Conservation (phyloP, 1,284 basidiomycete genomes). For the Anthracocystis setariae region DNA sequence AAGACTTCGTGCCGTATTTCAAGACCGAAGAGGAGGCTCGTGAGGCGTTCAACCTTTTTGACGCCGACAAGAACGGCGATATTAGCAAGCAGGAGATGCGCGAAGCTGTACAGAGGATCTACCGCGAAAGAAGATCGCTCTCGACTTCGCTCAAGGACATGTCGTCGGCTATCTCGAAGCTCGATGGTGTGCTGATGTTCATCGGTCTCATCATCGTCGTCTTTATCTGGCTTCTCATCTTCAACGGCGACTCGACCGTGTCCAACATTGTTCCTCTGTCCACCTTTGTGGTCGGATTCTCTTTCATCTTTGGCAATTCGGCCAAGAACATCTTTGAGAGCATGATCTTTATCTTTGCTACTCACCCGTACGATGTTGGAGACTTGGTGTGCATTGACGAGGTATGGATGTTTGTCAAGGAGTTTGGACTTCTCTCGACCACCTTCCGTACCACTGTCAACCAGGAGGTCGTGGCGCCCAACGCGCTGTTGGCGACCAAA, state of each 20-base stretch:
- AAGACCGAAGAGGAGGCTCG: constrained; percentile 77
- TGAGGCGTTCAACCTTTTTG: constrained; percentile 79
- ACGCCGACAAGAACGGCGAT: constrained; percentile 84
- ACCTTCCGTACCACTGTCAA: constrained; percentile 82
- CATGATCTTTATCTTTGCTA: constrained; percentile 78
- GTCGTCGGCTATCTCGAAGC: constrained; percentile 60
- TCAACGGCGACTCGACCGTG: constrained; percentile 77
- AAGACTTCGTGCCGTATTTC: constrained; percentile 76
- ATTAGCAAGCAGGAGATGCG: constrained; percentile 84
- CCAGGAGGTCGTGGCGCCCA: constrained; percentile 81
- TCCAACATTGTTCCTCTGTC: constrained; percentile 83
- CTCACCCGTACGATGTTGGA: constrained; percentile 67
- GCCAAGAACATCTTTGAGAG: constrained; percentile 81
- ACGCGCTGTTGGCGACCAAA: constrained; percentile 77
- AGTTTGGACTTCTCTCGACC: constrained; percentile 82
- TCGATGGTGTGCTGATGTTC: constrained; percentile 71
- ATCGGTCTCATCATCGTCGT: constrained; percentile 75
- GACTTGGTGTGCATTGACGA: constrained; percentile 67
- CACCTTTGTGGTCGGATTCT: constrained; percentile 74
- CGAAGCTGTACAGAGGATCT: constrained; percentile 83
- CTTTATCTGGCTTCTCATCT: constrained; percentile 81
- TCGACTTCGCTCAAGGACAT: constrained; percentile 73
- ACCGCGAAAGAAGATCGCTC: constrained; percentile 79
- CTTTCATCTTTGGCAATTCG: constrained; percentile 76
- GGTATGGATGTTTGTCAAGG: constrained; percentile 66